phyloP scores from a whole-genome alignment of 164 flowering plant genomes.

The Aristolochia contorta region DNA sequence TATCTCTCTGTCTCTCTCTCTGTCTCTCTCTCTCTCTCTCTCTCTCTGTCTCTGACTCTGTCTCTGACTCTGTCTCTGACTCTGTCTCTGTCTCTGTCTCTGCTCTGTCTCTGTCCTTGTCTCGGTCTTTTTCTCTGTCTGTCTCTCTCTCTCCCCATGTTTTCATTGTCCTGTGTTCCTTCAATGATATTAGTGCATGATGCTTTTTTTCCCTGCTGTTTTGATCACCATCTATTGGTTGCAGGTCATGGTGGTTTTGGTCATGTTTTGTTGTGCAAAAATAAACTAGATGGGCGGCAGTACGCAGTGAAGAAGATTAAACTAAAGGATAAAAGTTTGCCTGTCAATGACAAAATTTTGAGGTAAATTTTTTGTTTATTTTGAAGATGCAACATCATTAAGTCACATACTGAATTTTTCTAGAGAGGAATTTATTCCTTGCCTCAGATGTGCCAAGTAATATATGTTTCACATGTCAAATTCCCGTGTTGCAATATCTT shows the following conservation, averaged over 20 bases:
- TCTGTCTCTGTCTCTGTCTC: too few species aligned
- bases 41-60: neutral
- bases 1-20: neutral
- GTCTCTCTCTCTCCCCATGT: neutral
- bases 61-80: too few species aligned
- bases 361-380: constrained; percentile 35
- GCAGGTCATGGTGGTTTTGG: constrained; percentile 99
- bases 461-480: too few species aligned
- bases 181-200: neutral
- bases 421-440: too few species aligned
- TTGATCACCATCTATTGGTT: constrained; percentile 3
- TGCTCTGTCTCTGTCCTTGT: too few species aligned
- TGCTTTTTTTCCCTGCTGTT: neutral
- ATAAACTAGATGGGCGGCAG: constrained; percentile 92
- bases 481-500: too few species aligned
- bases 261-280: constrained; percentile 86
- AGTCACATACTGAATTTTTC: too few species aligned
- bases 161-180: neutral
- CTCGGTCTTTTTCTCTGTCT: too few species aligned
- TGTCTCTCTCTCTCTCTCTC: neutral
- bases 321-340: constrained; percentile 72
- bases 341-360: constrained; percentile 76
- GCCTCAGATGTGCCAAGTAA: too few species aligned
- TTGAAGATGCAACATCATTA: neutral
- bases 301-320: constrained; percentile 96